Base-by-base conservation (phyloP, 1,284 basidiomycete genomes). In the Cryptococcus amylolentus region DNA sequence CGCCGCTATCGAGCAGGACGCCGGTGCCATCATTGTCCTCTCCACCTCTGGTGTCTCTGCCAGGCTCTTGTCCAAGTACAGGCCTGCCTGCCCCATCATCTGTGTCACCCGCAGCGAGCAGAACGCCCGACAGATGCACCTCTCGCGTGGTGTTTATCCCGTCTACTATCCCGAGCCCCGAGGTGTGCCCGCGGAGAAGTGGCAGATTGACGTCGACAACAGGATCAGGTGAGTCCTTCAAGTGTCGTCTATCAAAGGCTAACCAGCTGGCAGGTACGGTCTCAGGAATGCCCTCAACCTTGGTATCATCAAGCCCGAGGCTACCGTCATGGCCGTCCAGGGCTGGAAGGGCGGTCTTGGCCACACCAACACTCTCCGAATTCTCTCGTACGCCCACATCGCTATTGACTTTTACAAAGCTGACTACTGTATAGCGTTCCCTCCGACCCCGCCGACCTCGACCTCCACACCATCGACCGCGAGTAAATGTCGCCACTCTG, bases 271-370 rank as follows among this genome's bases (percentile, higher is more conserved):
- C 76, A 87, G 91, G 55, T 98, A 87, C 72, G 96, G 94, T 64
- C 83, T 98, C 75, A 84, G 86, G 75, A 87, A 83, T 73, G 96
- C 91, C n/a, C 82, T 98, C 50, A 82, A 81, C 40, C 80, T 99
- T 73, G 88, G 89, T 65, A 86, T 99, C 75, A 86, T 98, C 81
- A 86, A 87, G 76, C 86, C 91, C 55, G 92, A 93, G 56, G 87
- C 87, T 56, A 92, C 92, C 20, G 84, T 98, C 71, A 84, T 98
- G 68, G 95, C 95, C 50, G 87, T 98, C 10, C 96, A 98, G 79
- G 96, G 96, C 50, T 99, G 95, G 95, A 94, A 95, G 81, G 92
- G 92, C 53, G 95, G 96, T 64, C 84, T 95, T 56, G 94, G 94
- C 45, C 91, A 96, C 81, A 77, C 75, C 69, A 79, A 79, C 76